phyloP scores from a whole-genome alignment of 306 rosid species.

The Citrullus mucosospermus region DNA sequence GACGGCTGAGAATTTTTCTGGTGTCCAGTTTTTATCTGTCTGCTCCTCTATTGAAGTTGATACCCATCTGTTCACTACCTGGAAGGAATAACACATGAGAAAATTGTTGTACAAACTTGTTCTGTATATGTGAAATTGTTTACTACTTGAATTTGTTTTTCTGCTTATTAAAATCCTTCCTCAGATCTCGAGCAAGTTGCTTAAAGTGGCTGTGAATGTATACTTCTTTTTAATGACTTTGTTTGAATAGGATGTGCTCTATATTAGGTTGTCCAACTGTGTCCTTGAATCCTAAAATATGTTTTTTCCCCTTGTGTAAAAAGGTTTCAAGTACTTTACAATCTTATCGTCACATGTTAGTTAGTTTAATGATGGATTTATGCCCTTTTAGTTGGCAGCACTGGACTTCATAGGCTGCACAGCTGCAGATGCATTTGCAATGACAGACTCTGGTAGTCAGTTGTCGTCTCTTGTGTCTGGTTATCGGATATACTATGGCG shows the following conservation, averaged over 20 bases:
- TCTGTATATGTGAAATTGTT: neutral
- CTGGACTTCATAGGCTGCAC: constrained; percentile 92
- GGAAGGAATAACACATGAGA: neutral
- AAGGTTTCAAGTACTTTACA: neutral
- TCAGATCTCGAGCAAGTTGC: neutral
- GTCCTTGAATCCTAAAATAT: neutral
- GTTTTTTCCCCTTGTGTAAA: neutral
- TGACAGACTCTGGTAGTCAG: constrained; percentile 98
- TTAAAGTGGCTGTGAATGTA: too few relatives aligned
- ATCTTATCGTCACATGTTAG: neutral
- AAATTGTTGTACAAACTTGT: neutral
- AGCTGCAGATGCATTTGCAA: constrained; percentile 91
- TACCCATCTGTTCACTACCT: neutral
- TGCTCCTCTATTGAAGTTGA: neutral
- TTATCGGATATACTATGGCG: constrained; percentile 78
- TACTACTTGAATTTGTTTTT: neutral
- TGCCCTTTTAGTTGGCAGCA: constrained; percentile 64
- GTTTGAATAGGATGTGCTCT: too few relatives aligned
- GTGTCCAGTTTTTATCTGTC: neutral
- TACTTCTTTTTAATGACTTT: too few relatives aligned
- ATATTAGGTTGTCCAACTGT: too few relatives aligned
- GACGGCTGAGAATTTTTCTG: neutral
- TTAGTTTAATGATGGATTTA: neutral
- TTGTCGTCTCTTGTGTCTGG: constrained; percentile 89
- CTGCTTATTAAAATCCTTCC: neutral